These are phyloP conservation scores for Hypholoma sublateritium DNA, from an alignment of 768 basidiomycete species.

Conservation along the genomic window DNA sequence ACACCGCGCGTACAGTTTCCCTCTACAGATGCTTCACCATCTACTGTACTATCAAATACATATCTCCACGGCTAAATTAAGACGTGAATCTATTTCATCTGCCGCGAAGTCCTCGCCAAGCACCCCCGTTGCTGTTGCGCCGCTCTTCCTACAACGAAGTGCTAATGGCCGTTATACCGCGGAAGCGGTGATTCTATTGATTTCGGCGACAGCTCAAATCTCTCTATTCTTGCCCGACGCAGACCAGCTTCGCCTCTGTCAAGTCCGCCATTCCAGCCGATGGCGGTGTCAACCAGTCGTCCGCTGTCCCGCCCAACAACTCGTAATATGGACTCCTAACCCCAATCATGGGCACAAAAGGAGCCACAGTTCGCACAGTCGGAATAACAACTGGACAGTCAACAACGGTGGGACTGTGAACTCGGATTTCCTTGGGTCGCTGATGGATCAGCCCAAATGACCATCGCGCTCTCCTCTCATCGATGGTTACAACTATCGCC, in stretches of 20 bases:
- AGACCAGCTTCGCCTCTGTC: slow-evolving; percentile 76
- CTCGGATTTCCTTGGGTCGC: slow-evolving; percentile 30
- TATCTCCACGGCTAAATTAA: slow-evolving; percentile 36
- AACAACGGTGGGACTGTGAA: slow-evolving; percentile 17
- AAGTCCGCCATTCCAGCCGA: slow-evolving; percentile 56
- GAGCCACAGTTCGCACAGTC: slow-evolving; percentile 40
- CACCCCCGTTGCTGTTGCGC: slow-evolving; percentile 46
- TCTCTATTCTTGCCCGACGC: slow-evolving; percentile 55
- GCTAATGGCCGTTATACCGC: slow-evolving; percentile 64
- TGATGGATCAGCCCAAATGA: slow-evolving; percentile 35
- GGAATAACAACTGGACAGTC: slow-evolving; percentile 62
- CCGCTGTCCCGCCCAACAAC: slow-evolving; percentile 64
- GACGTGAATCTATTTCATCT: slow-evolving; percentile 60
- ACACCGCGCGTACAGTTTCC: slow-evolving; percentile 82
- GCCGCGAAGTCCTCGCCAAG: slow-evolving; percentile 39
- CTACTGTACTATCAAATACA: slow-evolving; percentile 28
- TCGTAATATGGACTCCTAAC: slow-evolving; percentile 64
- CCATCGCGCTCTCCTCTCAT: slow-evolving; percentile 36
- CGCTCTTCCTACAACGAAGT: slow-evolving; percentile 57
- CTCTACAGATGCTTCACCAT: slow-evolving; percentile 33
- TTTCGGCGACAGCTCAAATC: slow-evolving; percentile 46
- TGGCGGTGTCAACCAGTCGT: slow-evolving; percentile 36
- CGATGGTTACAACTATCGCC: not conserved
- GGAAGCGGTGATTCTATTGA: slow-evolving; percentile 36
- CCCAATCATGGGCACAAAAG: slow-evolving; percentile 15